Evolutionary conservation across 192 early-diverging fungal genomes (phyloP).

Genomic region (Gonapodya prolifera): DNA sequence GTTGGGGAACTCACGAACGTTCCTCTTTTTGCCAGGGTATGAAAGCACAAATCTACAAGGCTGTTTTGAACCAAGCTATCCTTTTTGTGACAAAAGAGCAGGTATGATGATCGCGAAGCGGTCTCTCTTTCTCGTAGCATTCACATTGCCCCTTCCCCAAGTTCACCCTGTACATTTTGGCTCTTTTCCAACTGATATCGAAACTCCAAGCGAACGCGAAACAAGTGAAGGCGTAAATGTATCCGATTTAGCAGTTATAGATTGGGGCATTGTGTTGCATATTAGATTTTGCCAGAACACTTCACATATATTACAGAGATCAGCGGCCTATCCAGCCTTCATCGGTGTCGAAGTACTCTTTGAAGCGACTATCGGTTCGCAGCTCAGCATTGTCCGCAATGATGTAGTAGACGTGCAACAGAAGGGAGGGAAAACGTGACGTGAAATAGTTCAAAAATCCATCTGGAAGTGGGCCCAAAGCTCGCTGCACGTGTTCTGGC

Average conservation of each 20-base stretch:
- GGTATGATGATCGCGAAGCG: background rate
- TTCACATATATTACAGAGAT: too few species aligned
- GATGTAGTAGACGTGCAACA: conserved; percentile 80
- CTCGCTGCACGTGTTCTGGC: conserved; percentile 54
- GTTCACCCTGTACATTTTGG: background rate
- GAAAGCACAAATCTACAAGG: conserved; percentile 94
- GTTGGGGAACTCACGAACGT: too few species aligned
- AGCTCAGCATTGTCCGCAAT: conserved; percentile 33
- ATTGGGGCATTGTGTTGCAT: too few species aligned
- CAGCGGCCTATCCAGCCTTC: conserved; percentile 1
- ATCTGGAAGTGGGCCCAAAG: conserved; percentile 73
- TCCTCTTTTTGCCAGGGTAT: conserved; percentile 63
- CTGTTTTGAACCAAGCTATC: conserved; percentile 98
- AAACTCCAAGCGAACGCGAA: background rate
- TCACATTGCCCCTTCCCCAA: background rate
- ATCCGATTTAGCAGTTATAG: too few species aligned
- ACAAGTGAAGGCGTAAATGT: background rate
- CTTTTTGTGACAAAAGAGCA: conserved; percentile 94
- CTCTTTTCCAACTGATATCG: background rate
- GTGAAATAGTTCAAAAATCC: conserved; percentile 84
- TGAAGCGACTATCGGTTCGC: conserved; percentile 6
- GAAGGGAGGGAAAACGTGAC: conserved; percentile 72
- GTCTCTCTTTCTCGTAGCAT: too few species aligned
- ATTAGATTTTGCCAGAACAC: too few species aligned
- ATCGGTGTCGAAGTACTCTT: conserved; percentile 7